Conservation (phyloP, 352 stramenopile species). For the Plasmopara halstedii region DNA sequence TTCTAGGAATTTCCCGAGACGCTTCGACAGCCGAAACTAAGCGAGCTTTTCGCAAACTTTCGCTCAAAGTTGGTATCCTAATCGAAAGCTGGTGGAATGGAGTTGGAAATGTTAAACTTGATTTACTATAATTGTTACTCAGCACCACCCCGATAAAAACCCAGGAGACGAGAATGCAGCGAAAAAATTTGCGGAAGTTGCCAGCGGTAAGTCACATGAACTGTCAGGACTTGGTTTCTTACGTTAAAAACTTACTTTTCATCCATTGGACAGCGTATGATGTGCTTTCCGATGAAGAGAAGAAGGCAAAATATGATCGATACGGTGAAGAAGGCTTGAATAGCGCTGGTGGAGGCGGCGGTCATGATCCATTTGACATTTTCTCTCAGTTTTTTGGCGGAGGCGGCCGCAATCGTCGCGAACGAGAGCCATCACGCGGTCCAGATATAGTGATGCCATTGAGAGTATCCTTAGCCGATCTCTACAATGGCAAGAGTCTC, state of each 20-base stretch:
- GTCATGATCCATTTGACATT: constrained; percentile 70
- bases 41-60: constrained; percentile 82
- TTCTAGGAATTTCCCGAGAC: constrained; percentile 54
- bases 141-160: constrained; percentile 89
- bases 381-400: constrained; percentile 77
- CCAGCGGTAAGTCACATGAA: constrained; percentile 32
- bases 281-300: constrained; percentile 87
- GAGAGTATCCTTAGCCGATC: constrained; percentile 90
- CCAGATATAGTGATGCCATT: constrained; percentile 85
- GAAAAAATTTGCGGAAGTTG: constrained; percentile 85
- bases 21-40: constrained; percentile 71
- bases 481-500: constrained; percentile 95
- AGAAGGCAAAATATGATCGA: constrained; percentile 85
- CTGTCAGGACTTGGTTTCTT: not conserved
- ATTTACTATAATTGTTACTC: not conserved
- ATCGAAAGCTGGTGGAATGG: constrained; percentile 1
- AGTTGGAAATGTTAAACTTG: not conserved
- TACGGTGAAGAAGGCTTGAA: constrained; percentile 85
- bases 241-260: constrained; percentile 1
- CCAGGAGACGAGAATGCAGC: constrained; percentile 73
- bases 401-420: constrained; percentile 26
- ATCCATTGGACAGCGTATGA: constrained; percentile 68
- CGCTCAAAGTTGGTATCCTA: constrained; percentile 55
- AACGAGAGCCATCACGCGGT: constrained; percentile 50
- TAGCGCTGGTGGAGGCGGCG: constrained; percentile 37